Evolutionary conservation across 352 stramenopile species (phyloP).

Genomic region (Peronospora destructor): DNA sequence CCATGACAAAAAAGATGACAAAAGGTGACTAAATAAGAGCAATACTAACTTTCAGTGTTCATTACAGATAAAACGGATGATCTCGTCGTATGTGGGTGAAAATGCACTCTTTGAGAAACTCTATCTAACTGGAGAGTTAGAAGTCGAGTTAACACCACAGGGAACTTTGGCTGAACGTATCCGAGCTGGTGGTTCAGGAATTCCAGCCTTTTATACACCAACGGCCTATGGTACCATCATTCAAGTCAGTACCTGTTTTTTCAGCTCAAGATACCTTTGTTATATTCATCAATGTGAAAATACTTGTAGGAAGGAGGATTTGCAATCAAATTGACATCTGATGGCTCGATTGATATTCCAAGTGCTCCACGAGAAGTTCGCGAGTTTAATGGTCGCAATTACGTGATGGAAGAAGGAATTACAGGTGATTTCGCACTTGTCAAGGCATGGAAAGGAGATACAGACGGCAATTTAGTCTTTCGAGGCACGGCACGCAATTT

Average conservation of each 20-base stretch:
- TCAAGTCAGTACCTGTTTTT: conserved; percentile 31
- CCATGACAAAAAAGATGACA: no score
- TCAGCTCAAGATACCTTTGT: background rate
- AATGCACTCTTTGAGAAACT: conserved; percentile 93
- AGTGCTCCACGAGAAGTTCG: conserved; percentile 65
- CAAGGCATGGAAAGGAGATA: conserved; percentile 95
- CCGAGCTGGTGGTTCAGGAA: conserved; percentile 88
- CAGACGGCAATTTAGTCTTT: conserved; percentile 94
- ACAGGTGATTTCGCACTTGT: conserved; percentile 91
- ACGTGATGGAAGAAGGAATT: conserved; percentile 94
- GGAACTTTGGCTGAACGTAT: conserved; percentile 92
- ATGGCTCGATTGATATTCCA: conserved; percentile 62
- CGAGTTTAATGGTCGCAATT: conserved; percentile 84
- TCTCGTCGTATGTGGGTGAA: conserved; percentile 94
- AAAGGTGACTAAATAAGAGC: no score
- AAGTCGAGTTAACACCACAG: conserved; percentile 96
- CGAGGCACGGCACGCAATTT: conserved; percentile 93
- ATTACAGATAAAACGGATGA: conserved; percentile 95
- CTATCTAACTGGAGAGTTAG: conserved; percentile 87
- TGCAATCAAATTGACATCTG: conserved; percentile 63
- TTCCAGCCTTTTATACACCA: conserved; percentile 95
- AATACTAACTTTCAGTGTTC: no score
- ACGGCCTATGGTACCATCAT: conserved; percentile 91
- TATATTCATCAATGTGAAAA: background rate
- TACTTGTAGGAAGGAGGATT: conserved; percentile 58